These are phyloP conservation scores for Hibiscus mutabilis DNA, from an alignment of 345 rosid genomes.

Conservation along the genomic window DNA sequence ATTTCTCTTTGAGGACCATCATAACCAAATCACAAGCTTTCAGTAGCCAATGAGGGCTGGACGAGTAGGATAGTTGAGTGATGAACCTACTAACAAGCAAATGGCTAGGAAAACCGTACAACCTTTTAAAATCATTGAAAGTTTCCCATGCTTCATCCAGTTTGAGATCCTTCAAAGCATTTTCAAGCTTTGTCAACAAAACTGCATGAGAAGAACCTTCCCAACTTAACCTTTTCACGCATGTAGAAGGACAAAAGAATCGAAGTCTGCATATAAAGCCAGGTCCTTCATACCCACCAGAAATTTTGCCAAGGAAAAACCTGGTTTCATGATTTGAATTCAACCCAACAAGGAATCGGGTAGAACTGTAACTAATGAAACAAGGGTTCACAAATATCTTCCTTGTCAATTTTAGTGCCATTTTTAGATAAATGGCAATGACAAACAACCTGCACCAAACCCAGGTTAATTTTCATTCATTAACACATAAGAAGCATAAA, in stretches of 20 bases:
- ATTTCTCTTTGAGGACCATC: conserved; percentile 33
- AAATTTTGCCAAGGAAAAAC: neutral
- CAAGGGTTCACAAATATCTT: neutral
- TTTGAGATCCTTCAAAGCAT: conserved; percentile 38
- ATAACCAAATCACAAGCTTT: conserved; percentile 50
- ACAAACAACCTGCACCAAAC: conserved; percentile 5
- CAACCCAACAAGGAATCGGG: neutral
- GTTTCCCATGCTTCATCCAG: conserved; percentile 59
- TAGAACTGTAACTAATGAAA: neutral
- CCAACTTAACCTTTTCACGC: conserved; percentile 33
- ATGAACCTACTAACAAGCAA: conserved; percentile 38
- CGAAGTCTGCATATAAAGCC: neutral
- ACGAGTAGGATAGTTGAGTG: conserved; percentile 52
- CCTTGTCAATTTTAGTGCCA: neutral
- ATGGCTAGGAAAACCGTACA: conserved; percentile 48
- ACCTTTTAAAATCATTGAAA: conserved; percentile 50
- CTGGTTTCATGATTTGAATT: neutral
- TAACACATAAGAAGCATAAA: neutral
- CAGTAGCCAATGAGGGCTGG: conserved; percentile 46
- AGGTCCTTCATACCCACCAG: neutral
- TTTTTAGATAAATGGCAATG: neutral
- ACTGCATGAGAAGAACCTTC: conserved; percentile 37
- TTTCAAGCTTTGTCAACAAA: conserved; percentile 55
- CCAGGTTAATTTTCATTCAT: neutral
- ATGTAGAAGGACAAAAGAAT: neutral